phyloP scores from a whole-genome alignment of 169 alveolate genomes.

The Babesia sp. region DNA sequence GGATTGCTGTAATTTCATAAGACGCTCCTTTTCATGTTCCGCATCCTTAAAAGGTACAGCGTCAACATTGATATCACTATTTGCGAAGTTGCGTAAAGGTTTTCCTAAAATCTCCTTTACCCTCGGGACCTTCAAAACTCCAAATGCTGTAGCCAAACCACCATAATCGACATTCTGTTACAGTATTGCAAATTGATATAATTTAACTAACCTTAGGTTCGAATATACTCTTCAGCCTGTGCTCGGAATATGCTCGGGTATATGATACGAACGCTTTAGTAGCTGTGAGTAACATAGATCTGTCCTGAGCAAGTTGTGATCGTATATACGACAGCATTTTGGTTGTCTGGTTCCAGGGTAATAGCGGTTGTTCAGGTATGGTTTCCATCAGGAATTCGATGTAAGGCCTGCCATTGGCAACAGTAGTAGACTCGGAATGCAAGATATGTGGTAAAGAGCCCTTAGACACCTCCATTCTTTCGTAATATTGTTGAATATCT shows the following conservation, averaged over 20 bases:
- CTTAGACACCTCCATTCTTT: background rate
- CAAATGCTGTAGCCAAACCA: constrained; percentile 84
- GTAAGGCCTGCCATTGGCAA: constrained; percentile 28
- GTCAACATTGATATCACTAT: constrained; percentile 22
- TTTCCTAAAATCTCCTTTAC: constrained; percentile 88
- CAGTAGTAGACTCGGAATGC: constrained; percentile 6
- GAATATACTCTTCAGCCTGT: constrained; percentile 42
- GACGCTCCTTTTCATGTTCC: constrained; percentile 39
- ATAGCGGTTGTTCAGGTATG: constrained; percentile 23
- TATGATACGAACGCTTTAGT: constrained; percentile 89
- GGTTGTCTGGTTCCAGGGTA: constrained; percentile 47
- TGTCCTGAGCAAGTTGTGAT: constrained; percentile 1
- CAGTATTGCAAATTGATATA: background rate
- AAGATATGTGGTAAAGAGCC: background rate
- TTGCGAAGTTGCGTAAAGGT: constrained; percentile 26
- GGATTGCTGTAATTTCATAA: constrained; percentile 12
- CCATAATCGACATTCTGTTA: constrained; percentile 57
- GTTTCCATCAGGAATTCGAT: constrained; percentile 29
- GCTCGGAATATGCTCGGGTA: constrained; percentile 80
- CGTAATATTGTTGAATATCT: background rate
- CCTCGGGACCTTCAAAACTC: constrained; percentile 90
- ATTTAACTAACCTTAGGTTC: constrained; percentile 20
- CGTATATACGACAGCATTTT: constrained; percentile 38
- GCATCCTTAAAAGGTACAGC: constrained; percentile 49
- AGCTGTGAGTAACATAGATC: constrained; percentile 39